phyloP scores from a whole-genome alignment of 2,329 filamentous ascomycete genomes.

The Venturia asperata region DNA sequence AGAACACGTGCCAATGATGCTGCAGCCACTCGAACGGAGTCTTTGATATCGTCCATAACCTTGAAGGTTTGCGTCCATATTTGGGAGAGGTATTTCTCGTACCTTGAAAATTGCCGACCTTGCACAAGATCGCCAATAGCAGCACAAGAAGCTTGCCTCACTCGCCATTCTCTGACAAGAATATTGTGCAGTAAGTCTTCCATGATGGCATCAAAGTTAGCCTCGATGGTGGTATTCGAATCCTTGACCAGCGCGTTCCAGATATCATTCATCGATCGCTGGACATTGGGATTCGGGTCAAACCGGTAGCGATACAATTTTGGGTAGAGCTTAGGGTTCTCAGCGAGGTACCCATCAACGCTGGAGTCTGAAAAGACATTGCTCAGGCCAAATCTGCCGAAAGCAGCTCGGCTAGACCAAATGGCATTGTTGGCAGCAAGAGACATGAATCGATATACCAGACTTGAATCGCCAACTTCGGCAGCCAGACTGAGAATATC shows the following conservation, averaged over 20 bases:
- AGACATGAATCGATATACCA: slow-evolving; percentile 99
- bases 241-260: slow-evolving; percentile 97
- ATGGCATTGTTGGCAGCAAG: slow-evolving; percentile 92
- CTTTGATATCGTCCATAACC: slow-evolving; percentile 93
- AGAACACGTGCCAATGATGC: slow-evolving; percentile 74
- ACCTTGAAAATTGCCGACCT: slow-evolving; percentile 61
- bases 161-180: slow-evolving; percentile 85
- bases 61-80: slow-evolving; percentile 85
- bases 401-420: slow-evolving; percentile 94
- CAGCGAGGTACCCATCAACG: slow-evolving; percentile 56
- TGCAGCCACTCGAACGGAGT: slow-evolving; percentile 74
- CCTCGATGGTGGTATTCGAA: slow-evolving; percentile 64
- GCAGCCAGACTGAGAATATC: slow-evolving; percentile 94
- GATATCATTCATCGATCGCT: slow-evolving; percentile 93
- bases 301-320: slow-evolving; percentile 93
- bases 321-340: slow-evolving; percentile 90
- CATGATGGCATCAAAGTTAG: slow-evolving; percentile 83
- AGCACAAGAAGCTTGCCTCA: slow-evolving; percentile 83
- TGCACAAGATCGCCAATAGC: slow-evolving; percentile 84
- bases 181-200: slow-evolving; percentile 79
- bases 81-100: slow-evolving; percentile 74
- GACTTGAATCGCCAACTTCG: slow-evolving; percentile 87
- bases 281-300: slow-evolving; percentile 88
- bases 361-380: slow-evolving; percentile 82
- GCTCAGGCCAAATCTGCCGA: slow-evolving; percentile 87